Percentiles rank a stretch among this genome's conserved stretches.
phyloP scores from a whole-genome alignment of 1,284 basidiomycete species.

The Bjerkandera adusta region DNA sequence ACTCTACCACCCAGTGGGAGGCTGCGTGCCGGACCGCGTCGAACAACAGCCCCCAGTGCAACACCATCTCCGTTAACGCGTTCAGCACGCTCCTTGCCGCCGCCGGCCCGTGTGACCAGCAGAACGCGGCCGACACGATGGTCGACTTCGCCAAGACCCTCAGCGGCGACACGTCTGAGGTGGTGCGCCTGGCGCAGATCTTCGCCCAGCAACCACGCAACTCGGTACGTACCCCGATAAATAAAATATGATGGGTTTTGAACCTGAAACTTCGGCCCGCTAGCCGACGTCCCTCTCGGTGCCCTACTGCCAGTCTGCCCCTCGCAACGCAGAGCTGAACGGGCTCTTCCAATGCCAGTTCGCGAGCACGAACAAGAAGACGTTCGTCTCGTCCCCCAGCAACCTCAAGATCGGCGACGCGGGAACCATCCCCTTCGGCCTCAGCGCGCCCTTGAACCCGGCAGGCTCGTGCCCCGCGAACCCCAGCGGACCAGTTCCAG shows the following conservation, averaged over 20 bases:
- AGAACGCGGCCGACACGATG: constrained; percentile 59
- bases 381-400: constrained; percentile 28
- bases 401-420: constrained; percentile 25
- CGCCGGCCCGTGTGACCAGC: constrained; percentile 58
- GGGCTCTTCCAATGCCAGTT: constrained; percentile 46
- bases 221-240: constrained; percentile 28
- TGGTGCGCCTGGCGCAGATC: constrained; percentile 58
- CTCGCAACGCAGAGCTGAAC: constrained; percentile 38
- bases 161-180: constrained; percentile 44
- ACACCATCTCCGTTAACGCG: constrained; percentile 47
- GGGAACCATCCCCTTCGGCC: constrained; percentile 40
- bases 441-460: constrained; percentile 30
- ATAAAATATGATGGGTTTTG: neutral
- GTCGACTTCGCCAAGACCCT: constrained; percentile 58
- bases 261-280: neutral
- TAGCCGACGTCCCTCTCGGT: constrained; percentile 36
- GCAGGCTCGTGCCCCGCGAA: constrained; percentile 41
- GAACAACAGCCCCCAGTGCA: constrained; percentile 49
- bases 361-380: constrained; percentile 30
- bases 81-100: constrained; percentile 55
- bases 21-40: constrained; percentile 45
- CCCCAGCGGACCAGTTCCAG: constrained; percentile 38
- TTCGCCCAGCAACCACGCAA: constrained; percentile 62
- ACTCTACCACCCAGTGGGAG: constrained; percentile 40
- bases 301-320: constrained; percentile 40